Conservation (phyloP, 2,329 filamentous ascomycete species). For the Xylariaceae sp. region DNA sequence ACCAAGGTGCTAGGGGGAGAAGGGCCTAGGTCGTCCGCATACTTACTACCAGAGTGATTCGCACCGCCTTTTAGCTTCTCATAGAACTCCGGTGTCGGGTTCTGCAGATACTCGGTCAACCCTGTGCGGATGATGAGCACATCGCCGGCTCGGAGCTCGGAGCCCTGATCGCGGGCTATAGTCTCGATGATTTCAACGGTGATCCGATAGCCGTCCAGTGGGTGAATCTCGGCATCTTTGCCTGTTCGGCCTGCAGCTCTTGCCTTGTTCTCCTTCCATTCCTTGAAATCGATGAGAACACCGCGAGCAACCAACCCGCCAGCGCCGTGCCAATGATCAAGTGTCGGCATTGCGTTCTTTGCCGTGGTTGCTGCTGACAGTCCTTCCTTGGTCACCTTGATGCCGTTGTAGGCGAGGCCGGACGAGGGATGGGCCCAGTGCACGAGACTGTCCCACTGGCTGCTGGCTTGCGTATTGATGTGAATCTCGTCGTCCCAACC, state of each 20-base stretch:
- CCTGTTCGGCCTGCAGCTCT: conserved; percentile 44
- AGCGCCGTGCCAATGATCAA: conserved; percentile 47
- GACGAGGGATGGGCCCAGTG: conserved; percentile 43
- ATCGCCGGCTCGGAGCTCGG: conserved; percentile 61
- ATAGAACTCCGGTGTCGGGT: conserved; percentile 35
- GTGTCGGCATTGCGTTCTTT: conserved; percentile 35
- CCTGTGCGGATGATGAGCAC: conserved; percentile 62
- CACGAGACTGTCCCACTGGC: conserved; percentile 52
- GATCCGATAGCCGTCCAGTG: conserved; percentile 50
- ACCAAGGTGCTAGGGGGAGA: too few species aligned
- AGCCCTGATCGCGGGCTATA: conserved; percentile 53
- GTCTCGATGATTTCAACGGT: conserved; percentile 50
- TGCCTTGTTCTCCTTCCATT: conserved; percentile 32
- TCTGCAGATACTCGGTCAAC: conserved; percentile 53
- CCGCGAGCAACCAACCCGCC: conserved; percentile 52
- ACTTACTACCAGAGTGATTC: conserved; percentile 32
- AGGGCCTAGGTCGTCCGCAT: background rate
- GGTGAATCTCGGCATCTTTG: conserved; percentile 43
- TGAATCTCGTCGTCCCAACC: conserved; percentile 46
- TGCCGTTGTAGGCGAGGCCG: conserved; percentile 47
- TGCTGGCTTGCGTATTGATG: conserved; percentile 52
- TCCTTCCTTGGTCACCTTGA: conserved; percentile 34
- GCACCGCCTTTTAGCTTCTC: conserved; percentile 28
- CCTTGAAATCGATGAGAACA: conserved; percentile 51
- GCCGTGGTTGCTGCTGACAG: conserved; percentile 31